A percentile compares a stretch with the other conserved stretches of the same genome.
Conservation (phyloP, 2,329 filamentous ascomycete species). For the Phyllosticta capitalensis region DNA sequence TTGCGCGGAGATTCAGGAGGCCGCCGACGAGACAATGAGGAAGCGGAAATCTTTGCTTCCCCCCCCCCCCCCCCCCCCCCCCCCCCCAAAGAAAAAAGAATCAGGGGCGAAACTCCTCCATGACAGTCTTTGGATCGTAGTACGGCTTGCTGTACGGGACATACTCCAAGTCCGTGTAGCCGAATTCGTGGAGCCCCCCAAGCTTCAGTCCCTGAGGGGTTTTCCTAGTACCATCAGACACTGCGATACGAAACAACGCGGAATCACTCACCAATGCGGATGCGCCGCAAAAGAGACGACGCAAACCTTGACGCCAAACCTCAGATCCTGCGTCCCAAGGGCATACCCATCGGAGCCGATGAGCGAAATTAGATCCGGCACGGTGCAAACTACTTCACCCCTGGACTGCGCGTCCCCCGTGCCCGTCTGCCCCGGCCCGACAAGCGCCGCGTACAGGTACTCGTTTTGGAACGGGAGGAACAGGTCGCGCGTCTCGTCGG, state of each 20-base stretch:
- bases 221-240: not conserved
- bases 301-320: not conserved
- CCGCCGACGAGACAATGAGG: too few relatives aligned
- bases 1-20: too few relatives aligned
- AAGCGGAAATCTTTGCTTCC: not conserved
- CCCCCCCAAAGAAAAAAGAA: not conserved
- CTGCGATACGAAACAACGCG: not conserved
- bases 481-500: not conserved
- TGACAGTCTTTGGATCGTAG: not conserved
- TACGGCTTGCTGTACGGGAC: not conserved
- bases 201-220: not conserved
- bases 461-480: constrained; percentile 2
- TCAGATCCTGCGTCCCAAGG: not conserved
- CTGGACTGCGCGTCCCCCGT: not conserved
- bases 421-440: not conserved
- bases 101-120: not conserved
- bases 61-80: too few relatives aligned
- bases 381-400: not conserved
- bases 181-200: not conserved
- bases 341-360: not conserved
- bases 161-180: not conserved
- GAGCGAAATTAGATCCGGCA: constrained; percentile 2
- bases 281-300: not conserved
- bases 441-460: not conserved
- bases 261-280: not conserved